Conservation (phyloP, 805 yeast species). For the Gaillardinia entomophila region DNA sequence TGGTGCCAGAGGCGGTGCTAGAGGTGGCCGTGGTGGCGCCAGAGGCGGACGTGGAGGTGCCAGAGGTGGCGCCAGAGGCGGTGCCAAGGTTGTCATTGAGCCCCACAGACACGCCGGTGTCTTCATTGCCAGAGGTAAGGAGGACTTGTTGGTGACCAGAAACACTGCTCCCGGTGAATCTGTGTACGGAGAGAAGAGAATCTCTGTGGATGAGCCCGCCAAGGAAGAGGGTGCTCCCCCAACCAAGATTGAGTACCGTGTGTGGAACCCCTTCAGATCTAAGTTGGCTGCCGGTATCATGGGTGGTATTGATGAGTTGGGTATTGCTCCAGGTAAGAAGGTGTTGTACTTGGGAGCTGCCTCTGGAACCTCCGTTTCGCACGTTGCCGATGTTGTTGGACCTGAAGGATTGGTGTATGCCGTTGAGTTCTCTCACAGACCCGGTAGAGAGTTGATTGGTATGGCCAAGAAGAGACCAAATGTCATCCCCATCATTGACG, state of each 20-base stretch:
- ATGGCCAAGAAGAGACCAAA: constrained; percentile 99
- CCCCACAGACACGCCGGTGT: constrained; percentile 99
- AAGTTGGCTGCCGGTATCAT: constrained; percentile 99
- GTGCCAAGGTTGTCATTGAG: constrained; percentile 95
- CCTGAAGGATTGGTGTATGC: constrained; percentile 99
- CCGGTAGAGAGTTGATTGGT: constrained; percentile 97
- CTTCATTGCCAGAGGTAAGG: constrained; percentile 98
- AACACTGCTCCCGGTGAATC: constrained; percentile 98
- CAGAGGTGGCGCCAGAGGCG: constrained; percentile 79
- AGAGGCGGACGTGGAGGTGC: constrained; percentile 67
- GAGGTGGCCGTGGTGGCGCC: constrained; percentile 44
- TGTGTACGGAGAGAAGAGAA: constrained; percentile 97
- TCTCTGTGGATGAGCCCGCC: constrained; percentile 88
- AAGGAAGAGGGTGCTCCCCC: constrained; percentile 82
- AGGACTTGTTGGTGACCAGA: constrained; percentile 94
- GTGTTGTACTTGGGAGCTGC: constrained; percentile 98
- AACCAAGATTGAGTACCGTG: constrained; percentile 97
- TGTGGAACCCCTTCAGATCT: constrained; percentile 99
- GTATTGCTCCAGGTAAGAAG: constrained; percentile 97
- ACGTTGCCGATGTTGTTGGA: constrained; percentile 97
- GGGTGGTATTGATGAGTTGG: constrained; percentile 98
- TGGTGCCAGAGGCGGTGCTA: constrained; percentile 27
- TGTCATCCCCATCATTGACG: constrained; percentile 97
- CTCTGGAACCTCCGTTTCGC: constrained; percentile 98
- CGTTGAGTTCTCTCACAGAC: constrained; percentile 98